These are phyloP conservation scores for Puccinellia tenuiflora DNA, from an alignment of 176 grass and related monocot genomes.

Conservation along the genomic window DNA sequence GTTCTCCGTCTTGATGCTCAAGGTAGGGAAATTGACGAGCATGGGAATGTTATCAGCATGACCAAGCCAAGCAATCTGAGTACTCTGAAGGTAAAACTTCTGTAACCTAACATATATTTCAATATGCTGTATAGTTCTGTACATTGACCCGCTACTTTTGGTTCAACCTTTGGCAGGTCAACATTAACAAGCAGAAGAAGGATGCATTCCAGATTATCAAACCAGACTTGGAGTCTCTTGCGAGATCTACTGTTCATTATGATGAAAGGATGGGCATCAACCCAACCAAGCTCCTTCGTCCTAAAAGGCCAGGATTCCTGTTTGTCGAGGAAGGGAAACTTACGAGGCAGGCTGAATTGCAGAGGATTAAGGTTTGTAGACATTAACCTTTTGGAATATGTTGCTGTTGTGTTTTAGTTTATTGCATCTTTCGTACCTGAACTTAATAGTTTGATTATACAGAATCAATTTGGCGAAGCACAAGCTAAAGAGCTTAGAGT, in stretches of 20 bases:
- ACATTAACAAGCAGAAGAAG: conserved; percentile 97
- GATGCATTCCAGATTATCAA: conserved; percentile 97
- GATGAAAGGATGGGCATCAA: conserved; percentile 89
- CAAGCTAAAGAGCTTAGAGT: conserved; percentile 88
- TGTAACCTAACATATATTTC: neutral
- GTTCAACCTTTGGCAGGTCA: conserved; percentile 53
- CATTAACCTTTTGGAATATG: conserved; percentile 1
- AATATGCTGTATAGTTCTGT: neutral
- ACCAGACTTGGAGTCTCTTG: conserved; percentile 88
- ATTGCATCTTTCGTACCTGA: conserved; percentile 10
- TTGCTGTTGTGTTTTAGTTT: neutral
- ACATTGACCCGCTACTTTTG: conserved; percentile 3
- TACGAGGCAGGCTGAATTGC: conserved; percentile 84
- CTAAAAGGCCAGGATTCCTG: conserved; percentile 81
- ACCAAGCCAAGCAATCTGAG: conserved; percentile 72
- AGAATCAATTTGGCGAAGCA: conserved; percentile 99
- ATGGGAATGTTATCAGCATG: conserved; percentile 78
- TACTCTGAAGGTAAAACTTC: conserved; percentile 76
- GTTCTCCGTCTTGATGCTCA: conserved; percentile 89
- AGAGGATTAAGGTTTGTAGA: conserved; percentile 70
- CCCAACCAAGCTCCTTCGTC: conserved; percentile 79
- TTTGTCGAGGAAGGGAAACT: conserved; percentile 88
- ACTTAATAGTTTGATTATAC: conserved; percentile 8
- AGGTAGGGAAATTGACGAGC: conserved; percentile 91
- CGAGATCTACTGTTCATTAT: conserved; percentile 75